Base-by-base conservation (phyloP, 2,329 filamentous ascomycete species). In the Aureobasidium lini region DNA sequence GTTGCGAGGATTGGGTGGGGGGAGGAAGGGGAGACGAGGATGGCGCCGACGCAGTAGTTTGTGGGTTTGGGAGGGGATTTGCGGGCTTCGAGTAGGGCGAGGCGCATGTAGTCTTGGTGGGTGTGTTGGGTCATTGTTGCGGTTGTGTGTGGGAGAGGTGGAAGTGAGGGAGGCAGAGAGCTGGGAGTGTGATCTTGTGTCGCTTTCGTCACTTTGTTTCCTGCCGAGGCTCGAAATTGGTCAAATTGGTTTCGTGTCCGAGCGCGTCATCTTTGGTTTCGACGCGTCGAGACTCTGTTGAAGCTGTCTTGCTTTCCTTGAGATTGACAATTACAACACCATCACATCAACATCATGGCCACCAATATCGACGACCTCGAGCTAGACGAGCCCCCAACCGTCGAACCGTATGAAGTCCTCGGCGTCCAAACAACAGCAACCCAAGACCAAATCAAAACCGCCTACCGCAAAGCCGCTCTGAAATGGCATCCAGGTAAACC, bases 41-140 rank as follows among this genome's bases (percentile, higher is more conserved):
- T 73, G n/a, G 94, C 94, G 43, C 94, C 94, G 23, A 99, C 92
- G 61, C 93, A 85, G 77, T 91, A 99, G 73, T 97, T 97, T 54
- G 90, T 91, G 2, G 92, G 88, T 67, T 88, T 91, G 31, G 90
- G 90, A 2, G 90, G 89, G 10, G 92, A 95, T 64, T 87, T 82
- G 37, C 81, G 80, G 11, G 94, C 92, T 63, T 91, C 79, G n/a
- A 80, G 75, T 60, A 97, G 82, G 39, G 90, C 90, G 59, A 87
- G 77, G 58, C 78, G 81, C 78, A 97, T 88, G 69, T 84, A 84
- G 44, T 67, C 61, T 29, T 59, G 31, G 54, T 61, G 61, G 34
- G 34, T 58, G 36, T 13, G 49, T 23, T 48, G 53, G 28, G 50
- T 16, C 48, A 52, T 52, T 36, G 8, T 8, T 36, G 3, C 8